Base-by-base conservation (phyloP, 2,329 filamentous ascomycete genomes). In the Penicillium janthinellum region DNA sequence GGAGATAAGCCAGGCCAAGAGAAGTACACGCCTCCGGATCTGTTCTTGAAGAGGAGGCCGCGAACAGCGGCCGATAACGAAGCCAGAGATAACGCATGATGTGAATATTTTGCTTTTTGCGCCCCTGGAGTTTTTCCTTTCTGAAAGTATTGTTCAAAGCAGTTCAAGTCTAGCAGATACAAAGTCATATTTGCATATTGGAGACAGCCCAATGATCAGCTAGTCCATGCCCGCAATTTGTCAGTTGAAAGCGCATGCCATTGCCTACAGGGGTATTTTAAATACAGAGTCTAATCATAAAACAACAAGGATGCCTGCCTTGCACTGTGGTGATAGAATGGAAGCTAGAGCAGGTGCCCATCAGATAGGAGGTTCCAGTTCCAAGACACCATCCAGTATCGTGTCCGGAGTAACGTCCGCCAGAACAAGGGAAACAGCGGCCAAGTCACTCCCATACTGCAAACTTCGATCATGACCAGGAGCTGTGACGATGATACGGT, bases 401-500 rank as follows among this genome's bases (percentile, higher is more conserved):
- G 81, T 79, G 53, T 85, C 83, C 2, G 82, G 77, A 1, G 79
- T 84, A 3, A 86, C 75, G 35, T 80, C 80, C 3, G 89, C 85
- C 2, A 97, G 77, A 51, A 92, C 67, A 15, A 83, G 81, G 64
- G 84, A 82, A 1, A 97, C 86, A 4, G 90, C 90, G 34, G 84
- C 82, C 0, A 89, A 66, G 55, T 90, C 87, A 74, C 94, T 97
- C 0, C 95, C 95, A 87, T 96, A 99, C 74, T 96, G 91, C 80
- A 96, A 84, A 73, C 92, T 97, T 50, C 92, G 84, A 78, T 98
- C 95, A 58, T 87, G 86, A 62, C 86, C 84, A 0, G 91, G 84
- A 1, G 78, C 77, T 0, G 89, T 86, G 57, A 97, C 84, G 14
- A 85, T 77, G 35, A 99, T 87, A 8, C 92, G 88, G 77, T 99